These are phyloP conservation scores for Ilex asprella DNA, from an alignment of 257 asterid genomes.

Conservation along the genomic window DNA sequence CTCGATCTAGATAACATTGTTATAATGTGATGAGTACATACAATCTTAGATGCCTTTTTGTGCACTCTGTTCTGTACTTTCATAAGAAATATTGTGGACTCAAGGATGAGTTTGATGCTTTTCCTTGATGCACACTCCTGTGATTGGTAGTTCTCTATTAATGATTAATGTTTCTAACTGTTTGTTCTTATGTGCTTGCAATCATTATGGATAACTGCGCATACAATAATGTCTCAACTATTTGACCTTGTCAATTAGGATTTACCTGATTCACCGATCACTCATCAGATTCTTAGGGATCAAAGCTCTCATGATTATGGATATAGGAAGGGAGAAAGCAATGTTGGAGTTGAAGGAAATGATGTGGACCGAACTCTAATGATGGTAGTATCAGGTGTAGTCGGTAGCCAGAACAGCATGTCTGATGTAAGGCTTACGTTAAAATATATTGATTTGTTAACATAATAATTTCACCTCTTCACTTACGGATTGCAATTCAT, in stretches of 20 bases:
- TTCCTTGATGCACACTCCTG: too few relatives aligned
- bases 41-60: too few relatives aligned
- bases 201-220: too few relatives aligned
- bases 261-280: conserved; percentile 30
- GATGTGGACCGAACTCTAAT: conserved; percentile 47
- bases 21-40: too few relatives aligned
- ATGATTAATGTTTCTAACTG: too few relatives aligned
- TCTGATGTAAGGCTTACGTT: conserved; percentile 40
- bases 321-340: conserved; percentile 29
- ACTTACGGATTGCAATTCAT: conserved; percentile 17
- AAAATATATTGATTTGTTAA: not conserved
- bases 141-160: too few relatives aligned
- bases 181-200: too few relatives aligned
- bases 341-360: conserved; percentile 27
- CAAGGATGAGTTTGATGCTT: too few relatives aligned
- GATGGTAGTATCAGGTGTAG: conserved; percentile 48
- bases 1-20: too few relatives aligned
- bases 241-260: conserved; percentile 34
- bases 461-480: conserved; percentile 3
- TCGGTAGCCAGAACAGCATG: conserved; percentile 29
- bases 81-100: too few relatives aligned
- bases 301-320: conserved; percentile 35
- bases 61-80: too few relatives aligned
- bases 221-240: too few relatives aligned
- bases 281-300: conserved; percentile 37